Conservation (phyloP, 2,329 filamentous ascomycete species). For the Ramularia endophylla region DNA sequence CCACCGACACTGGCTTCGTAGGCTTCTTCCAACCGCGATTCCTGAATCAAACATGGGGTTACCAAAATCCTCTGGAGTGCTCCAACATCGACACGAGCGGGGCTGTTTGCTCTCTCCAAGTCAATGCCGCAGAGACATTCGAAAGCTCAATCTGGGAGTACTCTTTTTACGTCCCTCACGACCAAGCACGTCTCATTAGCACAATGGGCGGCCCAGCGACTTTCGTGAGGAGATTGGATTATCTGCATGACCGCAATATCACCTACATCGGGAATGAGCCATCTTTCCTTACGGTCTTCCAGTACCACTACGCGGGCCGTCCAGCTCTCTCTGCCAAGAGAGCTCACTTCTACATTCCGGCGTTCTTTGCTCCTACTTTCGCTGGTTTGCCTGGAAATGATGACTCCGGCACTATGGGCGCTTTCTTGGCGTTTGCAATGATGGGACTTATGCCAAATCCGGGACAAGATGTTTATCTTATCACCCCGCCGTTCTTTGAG, state of each 20-base stretch:
- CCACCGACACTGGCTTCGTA: constrained; percentile 51
- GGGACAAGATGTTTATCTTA: constrained; percentile 34
- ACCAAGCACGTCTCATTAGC: constrained; percentile 44
- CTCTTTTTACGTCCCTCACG: constrained; percentile 63
- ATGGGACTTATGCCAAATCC: constrained; percentile 34
- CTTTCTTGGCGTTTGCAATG: constrained; percentile 36
- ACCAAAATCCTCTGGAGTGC: constrained; percentile 38
- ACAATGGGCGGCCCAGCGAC: constrained; percentile 50
- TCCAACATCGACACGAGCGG: constrained; percentile 34
- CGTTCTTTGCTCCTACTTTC: constrained; percentile 32
- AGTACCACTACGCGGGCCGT: constrained; percentile 37
- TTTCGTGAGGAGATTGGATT: constrained; percentile 55
- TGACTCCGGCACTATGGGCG: constrained; percentile 35
- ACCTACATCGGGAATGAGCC: constrained; percentile 62
- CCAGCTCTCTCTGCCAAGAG: constrained; percentile 34
- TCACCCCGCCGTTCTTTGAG: constrained; percentile 38
- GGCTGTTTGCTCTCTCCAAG: constrained; percentile 43
- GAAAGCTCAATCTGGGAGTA: constrained; percentile 67
- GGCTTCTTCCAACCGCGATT: constrained; percentile 63
- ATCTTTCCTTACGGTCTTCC: constrained; percentile 33
- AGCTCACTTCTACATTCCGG: constrained; percentile 36
- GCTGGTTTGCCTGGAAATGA: constrained; percentile 31
- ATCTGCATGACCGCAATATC: constrained; percentile 51
- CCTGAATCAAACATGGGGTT: constrained; percentile 50
- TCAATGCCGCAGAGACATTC: constrained; percentile 56